These are phyloP conservation scores for Oligophagozyma castellii DNA, from an alignment of 1,139 yeast species.

Conservation along the genomic window DNA sequence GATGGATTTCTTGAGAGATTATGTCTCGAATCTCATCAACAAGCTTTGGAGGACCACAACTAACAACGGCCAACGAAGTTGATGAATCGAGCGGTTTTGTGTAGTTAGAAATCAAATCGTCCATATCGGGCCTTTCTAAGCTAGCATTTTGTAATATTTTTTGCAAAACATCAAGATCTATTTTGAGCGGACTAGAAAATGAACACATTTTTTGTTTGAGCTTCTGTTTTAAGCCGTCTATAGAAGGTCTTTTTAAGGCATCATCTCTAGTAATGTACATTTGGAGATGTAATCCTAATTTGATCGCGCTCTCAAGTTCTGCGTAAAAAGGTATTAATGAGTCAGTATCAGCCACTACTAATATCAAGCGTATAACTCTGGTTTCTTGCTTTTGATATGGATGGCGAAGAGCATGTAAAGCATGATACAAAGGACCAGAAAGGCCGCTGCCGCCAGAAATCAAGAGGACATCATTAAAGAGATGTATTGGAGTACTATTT, in stretches of 20 bases:
- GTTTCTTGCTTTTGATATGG: constrained; percentile 15
- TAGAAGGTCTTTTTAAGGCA: background rate
- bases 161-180: background rate
- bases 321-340: constrained; percentile 2
- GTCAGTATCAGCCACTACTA: constrained; percentile 2
- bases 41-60: constrained; percentile 40
- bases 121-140: constrained; percentile 37
- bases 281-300: background rate
- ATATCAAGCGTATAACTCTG: constrained; percentile 3
- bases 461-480: constrained; percentile 41
- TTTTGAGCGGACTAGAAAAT: background rate
- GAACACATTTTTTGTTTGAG: background rate
- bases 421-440: constrained; percentile 38
- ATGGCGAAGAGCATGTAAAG: too few species aligned
- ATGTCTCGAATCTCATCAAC: constrained; percentile 36
- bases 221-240: background rate
- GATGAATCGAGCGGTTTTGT: background rate
- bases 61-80: constrained; percentile 30
- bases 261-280: background rate
- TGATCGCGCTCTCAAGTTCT: background rate
- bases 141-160: constrained; percentile 10
- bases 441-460: constrained; percentile 69
- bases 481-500: constrained; percentile 33
- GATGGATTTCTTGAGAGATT: constrained; percentile 18
- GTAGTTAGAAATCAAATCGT: constrained; percentile 21